Evolutionary conservation across 805 yeast genomes (phyloP), one percentile per base, ranked within the genome.

Genomic region (Brettanomyces sp.): DNA sequence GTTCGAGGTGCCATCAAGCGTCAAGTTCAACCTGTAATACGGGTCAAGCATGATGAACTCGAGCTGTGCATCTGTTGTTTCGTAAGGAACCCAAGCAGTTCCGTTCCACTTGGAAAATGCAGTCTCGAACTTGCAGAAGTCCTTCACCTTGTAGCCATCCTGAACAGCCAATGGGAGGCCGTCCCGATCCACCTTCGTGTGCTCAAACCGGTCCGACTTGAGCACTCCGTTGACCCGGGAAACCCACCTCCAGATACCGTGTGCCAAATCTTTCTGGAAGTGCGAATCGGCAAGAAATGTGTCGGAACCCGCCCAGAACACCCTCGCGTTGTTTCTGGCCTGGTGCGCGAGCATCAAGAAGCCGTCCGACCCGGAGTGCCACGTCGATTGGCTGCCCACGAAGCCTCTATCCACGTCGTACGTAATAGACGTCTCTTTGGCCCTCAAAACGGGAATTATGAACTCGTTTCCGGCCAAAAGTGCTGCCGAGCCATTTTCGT

Each of bases 41-140:
- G 99, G 99, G 62, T 93, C 98, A 52, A 93, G 76, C 91, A 93
- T 82, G 57, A 76, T 79, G 63, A 89, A 79, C 57, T 88, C 90
- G 47, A 93, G 69, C 67, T 93, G 99, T 46, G 86, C 62, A 49
- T 82, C 85, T 44, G 76, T 73, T 36, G 69, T 70, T 5, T 59
- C 63, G 34, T 64, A 88, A 30, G 96, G 95, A 12, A 60, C 69
- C 96, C 96, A 93, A 45, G 65, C 43, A n/a, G 58, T 54, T 36
- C 76, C 79, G 41, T 68, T 55, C 59, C 68, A 68, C 52, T 69
- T 69, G 30, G 77, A 68, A 1, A 77, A 62, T 12, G 77, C 79
- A 39, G 74, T 62, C 33, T 73, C 69, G 55, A 73, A 90, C 39
- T 67, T 63, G 12, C 85, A 76, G 14, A 76, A 73, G 63, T 93